A percentile compares a stretch with the other conserved stretches of the same genome.
These are phyloP conservation scores for Lentinula raphanica DNA, from an alignment of 768 basidiomycete genomes.

Conservation along the genomic window DNA sequence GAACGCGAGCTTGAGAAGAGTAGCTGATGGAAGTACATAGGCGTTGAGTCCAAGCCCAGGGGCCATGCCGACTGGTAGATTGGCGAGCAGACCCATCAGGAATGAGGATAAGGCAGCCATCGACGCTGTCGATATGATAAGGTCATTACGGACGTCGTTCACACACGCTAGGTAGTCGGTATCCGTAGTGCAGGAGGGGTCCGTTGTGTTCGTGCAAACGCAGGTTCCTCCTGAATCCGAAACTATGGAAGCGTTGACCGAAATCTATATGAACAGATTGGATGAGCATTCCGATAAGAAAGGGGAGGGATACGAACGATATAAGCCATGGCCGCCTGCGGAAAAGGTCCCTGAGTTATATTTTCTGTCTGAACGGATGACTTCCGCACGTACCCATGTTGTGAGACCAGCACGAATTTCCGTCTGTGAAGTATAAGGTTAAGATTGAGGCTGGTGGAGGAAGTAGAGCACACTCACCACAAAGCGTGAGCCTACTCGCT, in stretches of 20 bases:
- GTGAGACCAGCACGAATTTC: conserved; percentile 77
- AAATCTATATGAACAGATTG: conserved; percentile 44
- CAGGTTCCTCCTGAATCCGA: conserved; percentile 78
- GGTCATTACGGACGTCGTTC: conserved; percentile 60
- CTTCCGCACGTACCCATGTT: conserved; percentile 58
- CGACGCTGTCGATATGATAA: conserved; percentile 80
- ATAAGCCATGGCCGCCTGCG: conserved; percentile 77
- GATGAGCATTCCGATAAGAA: neutral
- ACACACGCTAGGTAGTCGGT: conserved; percentile 52
- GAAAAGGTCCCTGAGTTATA: neutral
- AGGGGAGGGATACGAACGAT: conserved; percentile 43
- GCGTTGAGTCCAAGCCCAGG: conserved; percentile 83
- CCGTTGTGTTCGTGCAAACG: conserved; percentile 48
- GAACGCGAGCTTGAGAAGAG: neutral
- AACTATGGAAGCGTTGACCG: conserved; percentile 80
- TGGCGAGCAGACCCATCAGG: conserved; percentile 81
- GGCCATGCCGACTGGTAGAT: conserved; percentile 85
- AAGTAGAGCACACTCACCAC: conserved; percentile 28
- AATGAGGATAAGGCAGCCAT: conserved; percentile 69
- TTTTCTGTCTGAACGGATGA: neutral
- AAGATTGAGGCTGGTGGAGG: neutral
- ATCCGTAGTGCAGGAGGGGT: conserved; percentile 51
- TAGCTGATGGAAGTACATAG: conserved; percentile 44
- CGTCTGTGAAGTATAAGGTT: conserved; percentile 36
- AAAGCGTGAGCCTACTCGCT: conserved; percentile 61